Evolutionary conservation across 176 grass and related monocot species (phyloP).

Genomic region (Juncus inflexus): DNA sequence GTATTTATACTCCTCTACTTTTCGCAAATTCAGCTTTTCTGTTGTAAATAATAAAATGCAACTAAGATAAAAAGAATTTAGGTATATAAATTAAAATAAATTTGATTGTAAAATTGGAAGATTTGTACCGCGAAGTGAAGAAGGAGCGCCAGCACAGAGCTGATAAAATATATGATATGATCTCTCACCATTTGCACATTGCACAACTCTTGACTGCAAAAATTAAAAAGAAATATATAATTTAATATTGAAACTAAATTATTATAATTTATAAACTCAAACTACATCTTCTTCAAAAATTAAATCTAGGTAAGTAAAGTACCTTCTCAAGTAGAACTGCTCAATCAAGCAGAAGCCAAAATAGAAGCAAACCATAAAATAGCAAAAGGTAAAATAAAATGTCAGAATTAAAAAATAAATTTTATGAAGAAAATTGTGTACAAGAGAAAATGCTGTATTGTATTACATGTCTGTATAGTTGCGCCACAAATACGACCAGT

Average conservation of each 20-base stretch:
- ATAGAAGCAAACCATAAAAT: constrained; percentile 29
- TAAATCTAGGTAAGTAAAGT: constrained; percentile 31
- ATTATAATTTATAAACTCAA: neutral
- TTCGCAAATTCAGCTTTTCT: constrained; percentile 94
- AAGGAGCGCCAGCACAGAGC: constrained; percentile 77
- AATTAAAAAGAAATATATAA: constrained; percentile 22
- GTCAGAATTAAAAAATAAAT: constrained; percentile 26
- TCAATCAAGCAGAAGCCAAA: constrained; percentile 18
- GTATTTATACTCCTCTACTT: constrained; percentile 93
- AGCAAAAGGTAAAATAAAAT: constrained; percentile 19
- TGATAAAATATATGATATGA: constrained; percentile 99
- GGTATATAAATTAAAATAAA: too few relatives aligned
- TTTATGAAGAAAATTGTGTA: constrained; percentile 13
- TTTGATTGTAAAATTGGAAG: constrained; percentile 6
- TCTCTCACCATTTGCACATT: constrained; percentile 71
- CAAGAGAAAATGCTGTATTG: constrained; percentile 16
- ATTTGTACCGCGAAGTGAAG: constrained; percentile 55
- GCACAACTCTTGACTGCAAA: constrained; percentile 94
- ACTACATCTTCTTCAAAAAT: neutral
- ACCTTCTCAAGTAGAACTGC: constrained; percentile 99
- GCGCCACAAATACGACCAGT: constrained; percentile 94
- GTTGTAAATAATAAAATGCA: constrained; percentile 30
- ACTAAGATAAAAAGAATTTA: neutral
- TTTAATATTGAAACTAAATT: constrained; percentile 6
- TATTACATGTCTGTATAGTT: constrained; percentile 94